These are phyloP conservation scores for Papilionanthe hybrid DNA, from an alignment of 116 monocot genomes.

Conservation along the genomic window DNA sequence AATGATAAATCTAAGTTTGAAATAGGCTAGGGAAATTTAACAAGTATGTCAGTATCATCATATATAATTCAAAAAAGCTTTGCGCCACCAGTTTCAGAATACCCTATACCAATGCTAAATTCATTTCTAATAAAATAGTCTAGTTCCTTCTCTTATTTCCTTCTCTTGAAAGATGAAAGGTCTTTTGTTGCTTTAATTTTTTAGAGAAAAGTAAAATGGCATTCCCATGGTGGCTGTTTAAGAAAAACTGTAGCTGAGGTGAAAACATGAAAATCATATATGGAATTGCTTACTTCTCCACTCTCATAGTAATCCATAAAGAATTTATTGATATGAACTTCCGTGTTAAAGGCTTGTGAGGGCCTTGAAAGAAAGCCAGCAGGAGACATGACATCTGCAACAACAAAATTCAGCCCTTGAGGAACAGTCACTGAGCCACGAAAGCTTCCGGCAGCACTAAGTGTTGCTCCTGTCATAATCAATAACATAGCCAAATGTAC, in stretches of 20 bases:
- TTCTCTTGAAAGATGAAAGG: neutral
- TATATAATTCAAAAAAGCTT: neutral
- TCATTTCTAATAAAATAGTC: neutral
- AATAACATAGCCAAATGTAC: constrained; percentile 93
- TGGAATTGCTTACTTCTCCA: constrained; percentile 59
- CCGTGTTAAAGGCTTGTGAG: constrained; percentile 57
- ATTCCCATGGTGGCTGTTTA: neutral
- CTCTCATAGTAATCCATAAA: constrained; percentile 96
- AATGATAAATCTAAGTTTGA: neutral
- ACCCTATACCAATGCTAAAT: neutral
- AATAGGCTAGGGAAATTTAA: neutral
- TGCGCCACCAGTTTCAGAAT: neutral
- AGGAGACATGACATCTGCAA: constrained; percentile 85
- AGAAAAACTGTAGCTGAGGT: neutral
- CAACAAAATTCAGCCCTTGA: constrained; percentile 85
- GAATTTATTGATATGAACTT: constrained; percentile 94
- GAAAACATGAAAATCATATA: neutral
- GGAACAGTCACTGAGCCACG: constrained; percentile 85
- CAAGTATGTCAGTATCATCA: neutral
- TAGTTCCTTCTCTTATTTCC: neutral
- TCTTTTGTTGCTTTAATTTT: neutral
- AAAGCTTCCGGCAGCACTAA: constrained; percentile 82
- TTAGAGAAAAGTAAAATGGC: neutral
- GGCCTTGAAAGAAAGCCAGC: constrained; percentile 71
- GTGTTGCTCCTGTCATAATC: constrained; percentile 85